A percentile compares a stretch with the other conserved stretches of the same genome.
phyloP scores from a whole-genome alignment of 768 basidiomycete genomes.

The Mycena kentingensis region DNA sequence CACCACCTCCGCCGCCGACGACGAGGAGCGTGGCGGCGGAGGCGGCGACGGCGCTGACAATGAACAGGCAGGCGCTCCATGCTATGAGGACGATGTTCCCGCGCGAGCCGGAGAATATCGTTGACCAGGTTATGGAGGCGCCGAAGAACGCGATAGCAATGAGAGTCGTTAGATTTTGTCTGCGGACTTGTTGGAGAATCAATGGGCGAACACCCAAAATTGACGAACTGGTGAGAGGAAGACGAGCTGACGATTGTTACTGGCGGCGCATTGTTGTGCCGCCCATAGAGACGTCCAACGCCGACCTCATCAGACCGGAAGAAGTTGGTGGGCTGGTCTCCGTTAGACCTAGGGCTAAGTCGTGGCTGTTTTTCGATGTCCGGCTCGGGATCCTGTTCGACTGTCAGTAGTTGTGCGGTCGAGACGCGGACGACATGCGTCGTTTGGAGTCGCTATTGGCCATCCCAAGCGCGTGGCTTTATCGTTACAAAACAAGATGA shows the following conservation, averaged over 20 bases:
- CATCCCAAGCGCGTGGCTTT: neutral
- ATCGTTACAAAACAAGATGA: neutral
- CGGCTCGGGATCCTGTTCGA: no score
- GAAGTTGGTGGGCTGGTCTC: neutral
- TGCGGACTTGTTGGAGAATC: neutral
- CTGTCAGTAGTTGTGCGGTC: neutral
- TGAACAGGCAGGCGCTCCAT: constrained; percentile 25
- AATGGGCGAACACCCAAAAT: neutral
- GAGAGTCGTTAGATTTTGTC: constrained; percentile 19
- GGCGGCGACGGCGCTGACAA: constrained; percentile 23
- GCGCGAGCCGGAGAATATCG: constrained; percentile 25
- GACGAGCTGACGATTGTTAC: constrained; percentile 11
- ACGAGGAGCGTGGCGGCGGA: constrained; percentile 19
- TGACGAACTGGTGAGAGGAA: constrained; percentile 8
- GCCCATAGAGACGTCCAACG: neutral
- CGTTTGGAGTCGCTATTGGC: neutral
- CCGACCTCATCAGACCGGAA: neutral
- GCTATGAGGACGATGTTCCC: constrained; percentile 26
- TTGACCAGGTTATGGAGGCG: constrained; percentile 29
- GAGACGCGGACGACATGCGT: neutral
- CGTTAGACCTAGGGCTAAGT: no score
- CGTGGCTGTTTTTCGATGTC: no score
- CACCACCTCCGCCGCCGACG: no score
- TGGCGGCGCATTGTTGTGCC: neutral
- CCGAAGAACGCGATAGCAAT: constrained; percentile 26